Evolutionary conservation across 805 yeast species (phyloP).

Genomic region (Clavispora fructus): DNA sequence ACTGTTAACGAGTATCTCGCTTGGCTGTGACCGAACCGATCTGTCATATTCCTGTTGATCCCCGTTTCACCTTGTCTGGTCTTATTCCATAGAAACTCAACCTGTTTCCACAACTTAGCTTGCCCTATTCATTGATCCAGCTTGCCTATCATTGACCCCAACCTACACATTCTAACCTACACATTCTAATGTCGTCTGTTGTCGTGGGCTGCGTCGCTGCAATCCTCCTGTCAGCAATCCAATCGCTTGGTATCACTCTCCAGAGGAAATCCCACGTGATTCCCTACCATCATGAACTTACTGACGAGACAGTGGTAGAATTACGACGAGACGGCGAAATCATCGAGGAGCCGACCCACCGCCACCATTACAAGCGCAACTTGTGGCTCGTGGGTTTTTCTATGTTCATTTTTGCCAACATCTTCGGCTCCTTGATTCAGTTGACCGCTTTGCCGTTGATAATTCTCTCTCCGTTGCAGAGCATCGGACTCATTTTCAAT

Average conservation of each 20-base stretch:
- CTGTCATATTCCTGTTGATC: too few species aligned
- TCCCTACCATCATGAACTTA: slow-evolving; percentile 11
- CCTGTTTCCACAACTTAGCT: too few species aligned
- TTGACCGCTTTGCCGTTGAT: slow-evolving; percentile 79
- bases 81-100: too few species aligned
- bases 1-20: too few species aligned
- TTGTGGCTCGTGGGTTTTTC: slow-evolving; percentile 74
- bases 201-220: slow-evolving; percentile 61
- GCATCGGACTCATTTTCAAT: slow-evolving; percentile 84
- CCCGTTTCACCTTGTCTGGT: too few species aligned
- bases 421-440: slow-evolving; percentile 79
- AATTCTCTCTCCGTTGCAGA: slow-evolving; percentile 75
- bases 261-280: slow-evolving; percentile 74
- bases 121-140: too few species aligned
- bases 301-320: slow-evolving; percentile 6
- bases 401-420: slow-evolving; percentile 66
- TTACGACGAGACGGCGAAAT: slow-evolving; percentile 6
- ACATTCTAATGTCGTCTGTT: slow-evolving; percentile 9
- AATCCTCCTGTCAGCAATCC: slow-evolving; percentile 68
- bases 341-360: slow-evolving; percentile 14
- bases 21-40: too few species aligned
- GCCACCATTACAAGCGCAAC: slow-evolving; percentile 39
- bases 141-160: too few species aligned
- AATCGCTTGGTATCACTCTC: slow-evolving; percentile 74
- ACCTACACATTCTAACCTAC: too few species aligned